Base-by-base conservation (phyloP, 176 grass and related monocot species). In the Aegilops sharonensis region DNA sequence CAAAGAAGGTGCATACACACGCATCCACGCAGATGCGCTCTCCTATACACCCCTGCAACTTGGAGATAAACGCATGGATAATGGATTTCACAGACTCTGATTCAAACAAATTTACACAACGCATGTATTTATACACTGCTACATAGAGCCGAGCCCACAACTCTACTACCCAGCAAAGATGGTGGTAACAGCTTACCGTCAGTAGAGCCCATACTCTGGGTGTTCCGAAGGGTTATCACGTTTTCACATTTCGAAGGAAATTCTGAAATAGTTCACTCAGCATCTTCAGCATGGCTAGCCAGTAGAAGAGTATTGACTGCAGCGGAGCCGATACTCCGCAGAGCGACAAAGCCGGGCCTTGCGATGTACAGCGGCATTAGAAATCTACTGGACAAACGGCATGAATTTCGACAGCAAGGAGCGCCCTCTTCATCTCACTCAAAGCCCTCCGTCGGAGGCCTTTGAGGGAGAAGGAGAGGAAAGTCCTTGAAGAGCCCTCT, bases 391-490 rank as follows among this genome's bases (percentile, higher is more conserved):
- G 29, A 31, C 29, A 67, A 31, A 15, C n/a, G 14, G 39, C 3
- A 0, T 2, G 48, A 37, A 45, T 52, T 5, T 27, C 45, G 11
- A 87, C 75, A 61, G 18, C 69, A 78, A 78, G 84, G 68, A 42
- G 13, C 40, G 42, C 79, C 67, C 85, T 62, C 67, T 87, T 40
- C 66, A 4, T 74, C 83, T 83, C 13, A 15, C 62, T 52, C 83
- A 89, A 86, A 86, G 79, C 75, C 59, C 87, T 89, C 74, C 85
- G 1, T 3, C 29, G 83, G 87, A 92, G 83, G 29, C 79, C 87
- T 92, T 89, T 89, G 90, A 92, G 87, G 87, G 83, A 92, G 90
- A 88, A 78, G 74, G n/a, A 79, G 73, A 79, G 73, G 21, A 79
- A 50, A 54, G 24, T 48, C 72, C 67, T 83, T 59, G 40, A 78